phyloP scores from a whole-genome alignment of 2,329 filamentous ascomycete species.

The Knufia petricola region DNA sequence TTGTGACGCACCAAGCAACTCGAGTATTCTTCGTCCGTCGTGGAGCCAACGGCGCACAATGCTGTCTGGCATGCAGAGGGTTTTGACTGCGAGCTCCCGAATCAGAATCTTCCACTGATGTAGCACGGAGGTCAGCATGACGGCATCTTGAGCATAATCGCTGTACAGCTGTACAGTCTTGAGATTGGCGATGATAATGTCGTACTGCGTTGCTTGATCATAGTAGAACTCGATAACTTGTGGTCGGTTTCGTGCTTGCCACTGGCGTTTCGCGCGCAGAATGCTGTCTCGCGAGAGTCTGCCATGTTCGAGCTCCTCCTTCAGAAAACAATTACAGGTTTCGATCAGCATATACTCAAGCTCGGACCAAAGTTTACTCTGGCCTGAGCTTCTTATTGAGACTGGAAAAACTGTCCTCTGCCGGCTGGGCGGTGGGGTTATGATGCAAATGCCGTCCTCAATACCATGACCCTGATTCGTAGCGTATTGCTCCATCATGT shows the following conservation, averaged over 20 bases:
- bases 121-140: constrained; percentile 38
- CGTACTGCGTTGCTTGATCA: constrained; percentile 42
- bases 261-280: constrained; percentile 29
- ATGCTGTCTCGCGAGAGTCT: constrained; percentile 33
- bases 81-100: constrained; percentile 40
- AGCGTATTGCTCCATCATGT: constrained; percentile 10
- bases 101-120: constrained; percentile 40
- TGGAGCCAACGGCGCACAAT: constrained; percentile 41
- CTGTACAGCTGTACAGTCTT: constrained; percentile 39
- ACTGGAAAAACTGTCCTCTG: constrained; percentile 27
- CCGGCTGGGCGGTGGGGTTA: constrained; percentile 11
- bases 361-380: constrained; percentile 37
- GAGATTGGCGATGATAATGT: constrained; percentile 39
- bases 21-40: constrained; percentile 40
- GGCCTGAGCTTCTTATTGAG: constrained; percentile 32
- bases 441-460: not conserved
- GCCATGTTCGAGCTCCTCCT: constrained; percentile 32
- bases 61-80: constrained; percentile 42
- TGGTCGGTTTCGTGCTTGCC: constrained; percentile 39
- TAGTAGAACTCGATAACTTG: constrained; percentile 44
- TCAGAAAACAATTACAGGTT: constrained; percentile 36
- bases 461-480: not conserved
- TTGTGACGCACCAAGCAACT: constrained; percentile 38
- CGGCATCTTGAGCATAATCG: constrained; percentile 30
- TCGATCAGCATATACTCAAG: constrained; percentile 38